Conservation (phyloP, 2,329 filamentous ascomycete species). For the Xylariaceae sp. region DNA sequence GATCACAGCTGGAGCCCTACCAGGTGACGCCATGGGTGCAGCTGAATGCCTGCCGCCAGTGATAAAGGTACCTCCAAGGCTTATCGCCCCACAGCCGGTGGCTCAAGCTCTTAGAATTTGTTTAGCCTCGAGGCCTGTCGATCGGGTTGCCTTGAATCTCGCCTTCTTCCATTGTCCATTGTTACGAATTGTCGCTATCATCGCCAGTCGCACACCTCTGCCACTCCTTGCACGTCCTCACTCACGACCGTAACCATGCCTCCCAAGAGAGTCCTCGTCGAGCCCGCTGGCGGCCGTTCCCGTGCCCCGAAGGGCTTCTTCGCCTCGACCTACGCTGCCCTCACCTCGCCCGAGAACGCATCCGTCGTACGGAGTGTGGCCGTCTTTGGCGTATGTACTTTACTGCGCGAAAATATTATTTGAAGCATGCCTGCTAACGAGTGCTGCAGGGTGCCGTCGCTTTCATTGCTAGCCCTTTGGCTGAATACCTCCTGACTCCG, state of each 20-base stretch:
- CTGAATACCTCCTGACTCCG: constrained; percentile 64
- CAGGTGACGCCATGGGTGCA: constrained; percentile 19
- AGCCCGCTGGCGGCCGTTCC: constrained; percentile 38
- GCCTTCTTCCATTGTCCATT: neutral
- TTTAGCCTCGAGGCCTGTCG: neutral
- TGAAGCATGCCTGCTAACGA: constrained; percentile 3
- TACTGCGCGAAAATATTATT: neutral
- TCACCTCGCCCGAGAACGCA: constrained; percentile 65
- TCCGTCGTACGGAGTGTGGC: constrained; percentile 64
- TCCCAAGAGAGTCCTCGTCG: constrained; percentile 55
- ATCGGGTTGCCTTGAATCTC: neutral
- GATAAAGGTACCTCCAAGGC: too few species aligned
- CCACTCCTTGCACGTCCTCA: neutral
- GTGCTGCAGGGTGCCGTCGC: constrained; percentile 54
- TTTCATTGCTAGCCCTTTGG: constrained; percentile 64
- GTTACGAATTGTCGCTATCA: too few species aligned
- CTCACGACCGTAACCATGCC: constrained; percentile 49
- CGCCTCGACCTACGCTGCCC: constrained; percentile 53
- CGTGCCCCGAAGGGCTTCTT: constrained; percentile 50
- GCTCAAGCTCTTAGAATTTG: constrained; percentile 4
- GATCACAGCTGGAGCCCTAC: constrained; percentile 3
- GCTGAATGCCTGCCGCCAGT: too few species aligned
- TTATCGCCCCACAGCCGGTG: constrained; percentile 2
- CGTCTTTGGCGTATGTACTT: constrained; percentile 61
- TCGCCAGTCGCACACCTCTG: neutral